Evolutionary conservation across 768 basidiomycete genomes (phyloP).

Genomic region (Podaxis sp.): DNA sequence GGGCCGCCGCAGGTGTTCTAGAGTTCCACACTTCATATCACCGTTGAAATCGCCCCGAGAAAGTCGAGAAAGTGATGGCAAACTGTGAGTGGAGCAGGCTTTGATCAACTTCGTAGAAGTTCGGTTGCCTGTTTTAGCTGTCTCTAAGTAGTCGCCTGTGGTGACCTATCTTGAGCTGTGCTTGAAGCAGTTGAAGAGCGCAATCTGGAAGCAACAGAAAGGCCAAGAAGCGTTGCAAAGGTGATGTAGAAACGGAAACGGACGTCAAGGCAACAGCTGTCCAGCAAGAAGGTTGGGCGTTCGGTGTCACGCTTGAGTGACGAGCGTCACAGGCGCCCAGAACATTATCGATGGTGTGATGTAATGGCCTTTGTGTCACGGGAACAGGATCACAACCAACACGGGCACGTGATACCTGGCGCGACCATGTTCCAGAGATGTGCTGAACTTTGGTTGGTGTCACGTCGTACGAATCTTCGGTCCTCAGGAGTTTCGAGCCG

Average conservation of each 20-base stretch:
- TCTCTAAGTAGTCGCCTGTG: no score
- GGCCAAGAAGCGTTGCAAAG: background rate
- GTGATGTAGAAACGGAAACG: background rate
- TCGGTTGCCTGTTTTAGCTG: background rate
- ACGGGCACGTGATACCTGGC: constrained; percentile 2
- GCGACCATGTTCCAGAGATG: background rate
- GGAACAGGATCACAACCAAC: background rate
- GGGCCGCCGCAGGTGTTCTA: background rate
- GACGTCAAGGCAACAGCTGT: background rate
- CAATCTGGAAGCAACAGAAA: background rate
- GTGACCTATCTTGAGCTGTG: no score
- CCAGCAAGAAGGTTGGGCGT: no score
- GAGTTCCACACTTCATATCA: background rate
- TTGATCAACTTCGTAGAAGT: background rate
- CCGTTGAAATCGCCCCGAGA: background rate
- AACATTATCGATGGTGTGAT: background rate
- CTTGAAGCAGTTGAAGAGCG: background rate
- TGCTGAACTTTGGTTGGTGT: background rate
- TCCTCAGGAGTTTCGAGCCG: background rate
- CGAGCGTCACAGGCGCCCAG: background rate
- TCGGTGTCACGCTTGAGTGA: no score
- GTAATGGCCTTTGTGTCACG: background rate
- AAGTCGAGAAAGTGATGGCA: constrained; percentile 2
- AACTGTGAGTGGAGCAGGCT: background rate
- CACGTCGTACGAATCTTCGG: background rate